These are phyloP conservation scores for Claviceps lovelessii DNA, from an alignment of 2,329 filamentous ascomycete species.

Conservation along the genomic window DNA sequence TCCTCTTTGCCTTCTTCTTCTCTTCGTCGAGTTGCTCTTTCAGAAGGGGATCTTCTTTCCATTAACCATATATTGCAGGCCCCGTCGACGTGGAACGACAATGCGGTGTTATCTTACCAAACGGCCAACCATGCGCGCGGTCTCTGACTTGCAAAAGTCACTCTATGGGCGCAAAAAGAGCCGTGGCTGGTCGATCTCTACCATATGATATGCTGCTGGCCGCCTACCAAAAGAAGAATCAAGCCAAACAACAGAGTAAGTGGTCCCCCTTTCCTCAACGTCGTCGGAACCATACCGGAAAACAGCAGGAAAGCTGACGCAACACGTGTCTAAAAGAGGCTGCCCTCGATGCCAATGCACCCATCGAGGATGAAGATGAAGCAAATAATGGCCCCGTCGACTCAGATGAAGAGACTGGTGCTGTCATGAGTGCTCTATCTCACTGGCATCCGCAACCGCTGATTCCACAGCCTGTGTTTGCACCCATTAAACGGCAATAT, in stretches of 20 bases:
- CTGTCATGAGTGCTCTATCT: constrained; percentile 69
- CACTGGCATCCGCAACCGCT: constrained; percentile 68
- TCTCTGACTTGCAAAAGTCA: constrained; percentile 90
- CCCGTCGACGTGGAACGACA: constrained; percentile 90
- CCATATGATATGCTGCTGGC: constrained; percentile 87
- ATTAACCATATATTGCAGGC: constrained; percentile 25
- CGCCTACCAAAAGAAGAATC: constrained; percentile 93
- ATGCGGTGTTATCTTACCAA: constrained; percentile 74
- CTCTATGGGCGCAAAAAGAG: constrained; percentile 85
- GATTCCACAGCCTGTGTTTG: constrained; percentile 48
- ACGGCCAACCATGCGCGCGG: constrained; percentile 74
- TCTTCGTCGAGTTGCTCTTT: neutral
- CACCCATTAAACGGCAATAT: constrained; percentile 49
- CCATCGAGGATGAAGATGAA: constrained; percentile 73
- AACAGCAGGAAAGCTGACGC: neutral
- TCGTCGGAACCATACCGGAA: neutral
- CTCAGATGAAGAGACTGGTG: constrained; percentile 83
- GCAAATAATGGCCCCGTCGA: constrained; percentile 70
- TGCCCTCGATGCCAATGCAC: constrained; percentile 85
- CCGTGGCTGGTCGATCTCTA: constrained; percentile 70
- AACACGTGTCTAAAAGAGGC: constrained; percentile 48
- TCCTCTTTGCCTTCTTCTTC: neutral
- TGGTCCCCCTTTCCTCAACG: constrained; percentile 9
- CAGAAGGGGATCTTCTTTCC: neutral
- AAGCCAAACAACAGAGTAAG: constrained; percentile 91